Evolutionary conservation across 148 eudicot genomes (phyloP).

Genomic region (Arbutus unedo): DNA sequence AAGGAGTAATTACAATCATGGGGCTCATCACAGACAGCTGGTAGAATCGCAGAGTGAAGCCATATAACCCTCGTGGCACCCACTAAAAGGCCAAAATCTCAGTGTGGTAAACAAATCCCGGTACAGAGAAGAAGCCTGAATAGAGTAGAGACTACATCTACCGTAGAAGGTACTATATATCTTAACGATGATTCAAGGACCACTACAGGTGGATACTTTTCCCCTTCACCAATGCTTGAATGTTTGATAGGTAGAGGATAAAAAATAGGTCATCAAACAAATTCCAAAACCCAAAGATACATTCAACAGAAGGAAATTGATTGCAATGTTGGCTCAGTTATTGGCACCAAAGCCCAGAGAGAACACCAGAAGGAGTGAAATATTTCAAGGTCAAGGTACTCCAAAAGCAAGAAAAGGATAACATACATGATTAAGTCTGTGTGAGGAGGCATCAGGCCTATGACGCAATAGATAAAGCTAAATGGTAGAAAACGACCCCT

Average conservation of each 20-base stretch:
- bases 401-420: background rate
- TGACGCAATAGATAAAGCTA: background rate
- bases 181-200: background rate
- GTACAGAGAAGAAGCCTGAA: background rate
- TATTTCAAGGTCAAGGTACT: background rate
- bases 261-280: background rate
- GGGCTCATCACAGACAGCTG: background rate
- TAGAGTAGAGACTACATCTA: background rate
- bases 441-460: background rate
- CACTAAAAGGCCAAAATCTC: background rate
- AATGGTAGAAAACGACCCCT: background rate
- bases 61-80: background rate
- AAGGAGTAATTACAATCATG: background rate
- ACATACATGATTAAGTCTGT: background rate
- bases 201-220: background rate
- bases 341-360: background rate
- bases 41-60: background rate
- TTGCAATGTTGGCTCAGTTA: background rate
- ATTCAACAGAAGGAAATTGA: background rate
- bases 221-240: background rate
- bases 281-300: slow-evolving; percentile 1
- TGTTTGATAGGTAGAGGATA: background rate
- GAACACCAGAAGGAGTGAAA: background rate
- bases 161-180: background rate
- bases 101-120: background rate